Base-by-base conservation (phyloP, 345 rosid genomes). In the Citrus medica region DNA sequence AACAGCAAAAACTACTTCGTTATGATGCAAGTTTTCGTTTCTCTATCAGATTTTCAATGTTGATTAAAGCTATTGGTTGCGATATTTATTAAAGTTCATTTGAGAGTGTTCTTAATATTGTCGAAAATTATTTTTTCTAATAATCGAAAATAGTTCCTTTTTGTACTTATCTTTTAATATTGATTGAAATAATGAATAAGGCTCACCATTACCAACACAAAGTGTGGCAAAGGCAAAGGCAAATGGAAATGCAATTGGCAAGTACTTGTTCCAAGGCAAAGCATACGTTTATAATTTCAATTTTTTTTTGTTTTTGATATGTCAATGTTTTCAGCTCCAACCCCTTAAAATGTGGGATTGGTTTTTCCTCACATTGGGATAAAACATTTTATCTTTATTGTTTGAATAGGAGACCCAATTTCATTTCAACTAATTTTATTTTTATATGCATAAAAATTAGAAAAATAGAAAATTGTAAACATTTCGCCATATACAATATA, bases 321-420 rank as follows among this genome's bases (percentile, higher is more conserved):
- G 76, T 69, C 76, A 66, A 60, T 81, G 78, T 69, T 70, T 82
- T 85, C 86, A 76, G 82, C 80, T 79, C 88, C 86, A 85, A 86
- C 82, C 85, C 85, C 85, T 60, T 75, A 28, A 61, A 64, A 79
- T 79, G 42, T 80, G 85, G 81, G 88, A 83, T 78, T 80, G 74
- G 84, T 80, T 70, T 71, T n/a, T 32, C 24, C 17, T 13, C 12
- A 60, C 77, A 30, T 82, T 38, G 84, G 86, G 79, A 82, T 77
- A 72, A 40, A 28, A 33, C 59, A 17, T 25, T 69, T 77, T 19
- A 25, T 24, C 60, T 69, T 19, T 66, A 37, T 21, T 67, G 6
- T 9, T 67, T 51, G 56, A 13, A 4, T 13, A 51, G 56, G 21
- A 51, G 19, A 32, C 58, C 7, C 58, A 53, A 17, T 19, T 10